phyloP scores from a whole-genome alignment of 805 yeast genomes.

The Hyphopichia homilentoma region DNA sequence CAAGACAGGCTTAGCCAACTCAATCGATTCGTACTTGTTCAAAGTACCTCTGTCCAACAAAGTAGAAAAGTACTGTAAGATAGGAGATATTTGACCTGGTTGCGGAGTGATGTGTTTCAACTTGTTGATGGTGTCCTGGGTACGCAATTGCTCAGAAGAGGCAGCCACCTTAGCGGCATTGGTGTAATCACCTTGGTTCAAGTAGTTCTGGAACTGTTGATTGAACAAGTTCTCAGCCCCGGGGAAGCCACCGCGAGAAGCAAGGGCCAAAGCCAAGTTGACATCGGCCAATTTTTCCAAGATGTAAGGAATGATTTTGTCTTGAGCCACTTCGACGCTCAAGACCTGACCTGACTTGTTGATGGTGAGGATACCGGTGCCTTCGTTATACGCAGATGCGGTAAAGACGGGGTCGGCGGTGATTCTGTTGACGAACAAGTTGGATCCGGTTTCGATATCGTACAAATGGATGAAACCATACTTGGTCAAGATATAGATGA shows the following conservation, averaged over 20 bases:
- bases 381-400: slow-evolving; percentile 66
- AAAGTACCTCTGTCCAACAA: slow-evolving; percentile 88
- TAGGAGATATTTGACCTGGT: slow-evolving; percentile 94
- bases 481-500: slow-evolving; percentile 86
- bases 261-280: slow-evolving; percentile 78
- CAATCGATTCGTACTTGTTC: slow-evolving; percentile 90
- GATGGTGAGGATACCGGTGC: slow-evolving; percentile 85
- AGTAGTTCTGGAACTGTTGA: slow-evolving; percentile 85
- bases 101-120: slow-evolving; percentile 86
- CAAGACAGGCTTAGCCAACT: slow-evolving; percentile 90
- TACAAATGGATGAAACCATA: slow-evolving; percentile 95
- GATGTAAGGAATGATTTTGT: slow-evolving; percentile 84
- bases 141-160: slow-evolving; percentile 86
- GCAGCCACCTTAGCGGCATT: slow-evolving; percentile 98
- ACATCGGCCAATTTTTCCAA: slow-evolving; percentile 84
- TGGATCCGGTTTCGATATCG: slow-evolving; percentile 88
- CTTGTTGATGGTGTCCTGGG: slow-evolving; percentile 90
- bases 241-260: slow-evolving; percentile 93
- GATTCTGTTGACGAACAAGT: slow-evolving; percentile 92
- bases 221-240: slow-evolving; percentile 92
- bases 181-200: slow-evolving; percentile 80
- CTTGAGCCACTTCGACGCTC: slow-evolving; percentile 83
- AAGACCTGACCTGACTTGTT: slow-evolving; percentile 94
- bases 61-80: slow-evolving; percentile 87
- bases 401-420: slow-evolving; percentile 95